phyloP scores from a whole-genome alignment of 805 yeast genomes.

The Priceomyces haplophilus region DNA sequence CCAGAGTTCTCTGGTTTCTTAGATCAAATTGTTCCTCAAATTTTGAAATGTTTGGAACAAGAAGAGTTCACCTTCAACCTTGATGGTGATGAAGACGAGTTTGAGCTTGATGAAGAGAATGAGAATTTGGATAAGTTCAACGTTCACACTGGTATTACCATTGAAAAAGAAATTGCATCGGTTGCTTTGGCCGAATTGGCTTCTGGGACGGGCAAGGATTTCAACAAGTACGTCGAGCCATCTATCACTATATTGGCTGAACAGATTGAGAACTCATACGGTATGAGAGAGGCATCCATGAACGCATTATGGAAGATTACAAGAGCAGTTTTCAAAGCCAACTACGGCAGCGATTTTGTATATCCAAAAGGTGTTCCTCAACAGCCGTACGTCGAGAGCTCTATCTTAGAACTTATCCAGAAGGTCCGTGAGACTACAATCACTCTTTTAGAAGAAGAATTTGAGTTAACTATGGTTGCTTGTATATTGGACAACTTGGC shows the following conservation, averaged over 20 bases:
- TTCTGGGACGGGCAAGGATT: conserved; percentile 76
- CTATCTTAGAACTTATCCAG: conserved; percentile 56
- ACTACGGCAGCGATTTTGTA: conserved; percentile 44
- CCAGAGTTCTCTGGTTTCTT: conserved; percentile 85
- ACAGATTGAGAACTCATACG: conserved; percentile 83
- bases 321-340: conserved; percentile 60
- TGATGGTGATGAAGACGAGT: conserved; percentile 46
- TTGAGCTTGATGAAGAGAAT: conserved; percentile 49
- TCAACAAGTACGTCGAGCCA: conserved; percentile 72
- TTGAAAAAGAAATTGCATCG: conserved; percentile 94
- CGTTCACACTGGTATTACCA: conserved; percentile 91
- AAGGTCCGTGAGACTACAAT: conserved; percentile 67
- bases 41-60: conserved; percentile 79
- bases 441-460: conserved; percentile 68
- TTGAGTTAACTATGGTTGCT: conserved; percentile 78
- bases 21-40: conserved; percentile 76
- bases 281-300: conserved; percentile 85
- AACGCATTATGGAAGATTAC: conserved; percentile 80
- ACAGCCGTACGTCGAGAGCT: conserved; percentile 56
- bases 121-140: conserved; percentile 70
- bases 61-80: conserved; percentile 73
- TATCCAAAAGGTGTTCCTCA: conserved; percentile 65
- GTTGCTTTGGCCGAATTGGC: conserved; percentile 89
- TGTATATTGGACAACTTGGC: conserved; percentile 71
- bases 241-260: conserved; percentile 61